Percentiles rank a stretch among this genome's conserved stretches.
These are phyloP conservation scores for Agapanthus africanus DNA, from an alignment of 106 monocot species.

Conservation along the genomic window DNA sequence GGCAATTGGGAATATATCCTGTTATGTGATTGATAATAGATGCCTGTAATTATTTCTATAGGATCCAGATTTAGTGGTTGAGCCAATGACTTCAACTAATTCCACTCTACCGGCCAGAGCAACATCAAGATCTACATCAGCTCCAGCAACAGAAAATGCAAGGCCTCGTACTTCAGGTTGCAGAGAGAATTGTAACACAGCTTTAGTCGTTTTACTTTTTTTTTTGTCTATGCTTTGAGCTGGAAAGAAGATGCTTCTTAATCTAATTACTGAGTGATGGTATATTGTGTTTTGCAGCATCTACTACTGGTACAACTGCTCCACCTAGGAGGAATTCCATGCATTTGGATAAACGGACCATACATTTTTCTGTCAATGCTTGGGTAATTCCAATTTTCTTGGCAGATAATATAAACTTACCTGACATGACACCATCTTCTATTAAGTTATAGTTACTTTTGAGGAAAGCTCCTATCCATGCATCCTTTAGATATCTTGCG, in stretches of 20 bases:
- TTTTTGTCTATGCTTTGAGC: not conserved
- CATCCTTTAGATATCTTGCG: not conserved
- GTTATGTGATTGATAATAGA: not conserved
- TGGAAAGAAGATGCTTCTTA: not conserved
- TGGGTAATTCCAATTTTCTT: conserved; percentile 44
- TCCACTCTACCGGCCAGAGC: conserved; percentile 52
- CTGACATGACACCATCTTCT: not conserved
- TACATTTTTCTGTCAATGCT: conserved; percentile 71
- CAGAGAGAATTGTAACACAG: not conserved
- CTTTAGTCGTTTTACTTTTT: not conserved
- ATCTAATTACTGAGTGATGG: too few species aligned
- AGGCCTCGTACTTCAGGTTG: conserved; percentile 38
- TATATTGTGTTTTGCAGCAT: conserved; percentile 25
- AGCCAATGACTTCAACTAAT: conserved; percentile 41
- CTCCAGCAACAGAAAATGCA: conserved; percentile 27
- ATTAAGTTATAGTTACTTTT: not conserved
- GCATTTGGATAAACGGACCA: conserved; percentile 39
- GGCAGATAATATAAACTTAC: not conserved
- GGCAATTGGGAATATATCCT: too few species aligned
- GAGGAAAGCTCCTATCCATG: not conserved
- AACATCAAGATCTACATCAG: conserved; percentile 35
- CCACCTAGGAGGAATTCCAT: conserved; percentile 20
- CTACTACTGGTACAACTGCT: conserved; percentile 32
- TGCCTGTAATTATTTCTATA: not conserved
- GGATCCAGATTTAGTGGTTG: conserved; percentile 75